These are phyloP conservation scores for Phellopilus nigrolimitatus DNA, from an alignment of 1,284 basidiomycete species.

Conservation along the genomic window DNA sequence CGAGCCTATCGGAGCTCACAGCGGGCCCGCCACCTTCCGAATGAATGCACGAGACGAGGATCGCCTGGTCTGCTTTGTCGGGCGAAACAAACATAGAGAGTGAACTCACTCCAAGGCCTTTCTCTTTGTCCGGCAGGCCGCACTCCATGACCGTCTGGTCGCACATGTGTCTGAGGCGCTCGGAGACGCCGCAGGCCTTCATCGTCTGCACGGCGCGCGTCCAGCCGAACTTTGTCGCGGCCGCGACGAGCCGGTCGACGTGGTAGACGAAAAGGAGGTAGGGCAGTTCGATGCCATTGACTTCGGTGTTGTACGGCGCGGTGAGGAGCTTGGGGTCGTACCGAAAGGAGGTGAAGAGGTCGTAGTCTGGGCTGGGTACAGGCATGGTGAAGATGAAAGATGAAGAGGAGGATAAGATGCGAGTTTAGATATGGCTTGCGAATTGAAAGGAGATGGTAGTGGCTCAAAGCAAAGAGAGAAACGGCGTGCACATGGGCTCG, in stretches of 20 bases:
- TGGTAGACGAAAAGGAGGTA: conserved; percentile 59
- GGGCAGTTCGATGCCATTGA: conserved; percentile 41
- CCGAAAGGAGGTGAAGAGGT: conserved; percentile 51
- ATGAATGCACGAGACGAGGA: background rate
- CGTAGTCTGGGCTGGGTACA: no score
- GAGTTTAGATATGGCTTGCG: no score
- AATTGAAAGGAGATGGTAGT: no score
- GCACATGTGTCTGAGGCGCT: conserved; percentile 39
- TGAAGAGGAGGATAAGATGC: no score
- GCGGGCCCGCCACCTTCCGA: background rate
- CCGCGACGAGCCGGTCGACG: conserved; percentile 48
- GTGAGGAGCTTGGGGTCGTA: conserved; percentile 48
- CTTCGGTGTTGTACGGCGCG: conserved; percentile 52
- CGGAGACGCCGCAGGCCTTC: conserved; percentile 27
- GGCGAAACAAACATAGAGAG: background rate
- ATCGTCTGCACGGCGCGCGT: conserved; percentile 31
- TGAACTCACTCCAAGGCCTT: conserved; percentile 14
- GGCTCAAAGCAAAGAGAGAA: no score
- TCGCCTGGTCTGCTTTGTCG: background rate
- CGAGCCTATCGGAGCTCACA: no score
- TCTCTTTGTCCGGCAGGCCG: conserved; percentile 11
- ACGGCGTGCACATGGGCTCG: no score
- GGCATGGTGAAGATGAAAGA: no score
- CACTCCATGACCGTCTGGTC: conserved; percentile 35
- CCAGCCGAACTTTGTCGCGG: conserved; percentile 51